Evolutionary conservation across 768 basidiomycete species (phyloP), one percentile per base, ranked within the genome.

Genomic region (Amyloporia xantha): DNA sequence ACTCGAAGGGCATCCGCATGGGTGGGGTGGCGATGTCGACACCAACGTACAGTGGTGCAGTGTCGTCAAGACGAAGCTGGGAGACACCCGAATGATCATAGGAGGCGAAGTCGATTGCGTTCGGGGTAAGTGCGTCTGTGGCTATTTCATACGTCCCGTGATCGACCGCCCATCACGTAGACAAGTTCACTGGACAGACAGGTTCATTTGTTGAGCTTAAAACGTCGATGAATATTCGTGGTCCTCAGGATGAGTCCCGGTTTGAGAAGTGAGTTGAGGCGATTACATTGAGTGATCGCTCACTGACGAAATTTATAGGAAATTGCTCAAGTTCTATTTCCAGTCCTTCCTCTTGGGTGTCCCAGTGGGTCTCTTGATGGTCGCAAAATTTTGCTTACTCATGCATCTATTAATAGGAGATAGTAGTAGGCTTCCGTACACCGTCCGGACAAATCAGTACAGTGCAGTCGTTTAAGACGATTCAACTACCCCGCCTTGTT

Each of bases 81-180:
- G 83, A 0, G 73, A 79, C 48, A 77, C 73, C 23, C 72, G 88
- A 36, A 67, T 90, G 44, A 68, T 95, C 49, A 79, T 93, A 41
- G 91, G 91, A 1, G 91, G 92, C 4, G 91, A 94, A 66, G 91
- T 95, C 5, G 91, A 95, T 64, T 95, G 91, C 60, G 81, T 92
- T 19, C 73, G 81, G 63, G 86, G 90, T 87, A 52, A 50, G 69
- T 60, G 15, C 48, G 3, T 26, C 19, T 19, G 23, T 21, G 23
- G 9, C 23, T 4, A 19, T 11, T 19, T 23, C 1, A 40, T 33
- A 15, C 15, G 15, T 19, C n/a, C 41, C 5, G n/a, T 24, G 26
- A 17, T 30, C 6, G 20, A 11, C 47, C 35, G 15, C n/a, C n/a
- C 47, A 30, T 48, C n/a, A n/a, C n/a, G 17, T 62, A 90, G 89